These are phyloP conservation scores for Akanthomyces muscarius DNA, from an alignment of 2,329 filamentous ascomycete genomes.

Conservation along the genomic window DNA sequence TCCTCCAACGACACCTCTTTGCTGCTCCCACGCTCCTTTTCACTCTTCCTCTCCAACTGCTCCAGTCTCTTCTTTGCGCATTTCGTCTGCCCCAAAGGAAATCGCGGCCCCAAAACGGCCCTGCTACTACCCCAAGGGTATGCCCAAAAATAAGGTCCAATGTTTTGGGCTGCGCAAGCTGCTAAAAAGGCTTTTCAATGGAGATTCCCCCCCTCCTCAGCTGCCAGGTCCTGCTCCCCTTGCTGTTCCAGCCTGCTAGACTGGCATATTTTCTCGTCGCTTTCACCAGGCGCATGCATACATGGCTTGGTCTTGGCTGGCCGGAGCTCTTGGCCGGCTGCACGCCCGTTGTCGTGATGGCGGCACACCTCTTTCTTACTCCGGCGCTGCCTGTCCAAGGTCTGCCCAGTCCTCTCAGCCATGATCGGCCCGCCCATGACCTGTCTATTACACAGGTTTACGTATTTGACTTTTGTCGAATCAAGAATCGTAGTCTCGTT, in stretches of 20 bases:
- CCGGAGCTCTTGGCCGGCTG: background rate
- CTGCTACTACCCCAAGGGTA: slow-evolving; percentile 12
- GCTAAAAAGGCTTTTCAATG: slow-evolving; percentile 7
- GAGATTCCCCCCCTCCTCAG: background rate
- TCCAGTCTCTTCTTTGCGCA: background rate
- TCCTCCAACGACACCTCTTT: slow-evolving; percentile 2
- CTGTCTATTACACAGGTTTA: background rate
- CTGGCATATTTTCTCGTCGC: slow-evolving; percentile 8
- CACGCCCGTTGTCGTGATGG: background rate
- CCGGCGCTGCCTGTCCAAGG: background rate
- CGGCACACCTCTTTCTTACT: background rate
- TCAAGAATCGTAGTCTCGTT: background rate
- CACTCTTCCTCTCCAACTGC: background rate
- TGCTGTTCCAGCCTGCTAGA: background rate
- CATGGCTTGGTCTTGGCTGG: background rate
- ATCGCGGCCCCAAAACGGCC: slow-evolving; percentile 7
- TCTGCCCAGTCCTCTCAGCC: background rate
- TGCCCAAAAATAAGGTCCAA: background rate
- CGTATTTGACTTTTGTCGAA: background rate
- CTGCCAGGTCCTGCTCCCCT: background rate
- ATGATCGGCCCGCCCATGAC: background rate
- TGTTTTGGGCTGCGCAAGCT: slow-evolving; percentile 13
- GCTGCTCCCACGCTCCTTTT: background rate
- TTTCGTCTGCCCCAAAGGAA: background rate
- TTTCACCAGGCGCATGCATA: background rate